Conservation (phyloP, 2,329 filamentous ascomycete genomes). For the Rhynchosporium secalis region DNA sequence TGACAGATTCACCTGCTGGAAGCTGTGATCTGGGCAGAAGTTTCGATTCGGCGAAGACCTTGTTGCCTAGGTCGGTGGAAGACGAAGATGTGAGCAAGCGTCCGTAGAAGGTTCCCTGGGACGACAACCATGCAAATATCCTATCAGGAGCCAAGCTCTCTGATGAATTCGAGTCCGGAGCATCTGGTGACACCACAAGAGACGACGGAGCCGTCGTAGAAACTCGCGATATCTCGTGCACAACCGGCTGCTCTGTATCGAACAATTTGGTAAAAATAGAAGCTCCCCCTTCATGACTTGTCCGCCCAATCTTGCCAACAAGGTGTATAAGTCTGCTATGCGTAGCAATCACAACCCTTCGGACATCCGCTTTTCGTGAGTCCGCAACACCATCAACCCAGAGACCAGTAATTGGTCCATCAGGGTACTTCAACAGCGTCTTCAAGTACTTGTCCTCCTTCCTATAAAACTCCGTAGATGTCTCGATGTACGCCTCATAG, state of each 20-base stretch:
- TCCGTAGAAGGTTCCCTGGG: conserved; percentile 87
- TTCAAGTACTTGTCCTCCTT: conserved; percentile 93
- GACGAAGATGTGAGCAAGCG: conserved; percentile 64
- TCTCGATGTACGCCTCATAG: conserved; percentile 94
- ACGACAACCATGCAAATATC: conserved; percentile 86
- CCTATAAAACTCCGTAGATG: conserved; percentile 89
- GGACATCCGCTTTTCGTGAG: conserved; percentile 61
- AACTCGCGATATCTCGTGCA: conserved; percentile 69
- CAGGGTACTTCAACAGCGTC: conserved; percentile 75
- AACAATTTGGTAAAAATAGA: conserved; percentile 88
- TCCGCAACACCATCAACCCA: conserved; percentile 74
- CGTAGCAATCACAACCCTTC: conserved; percentile 79
- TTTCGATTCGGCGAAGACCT: conserved; percentile 77
- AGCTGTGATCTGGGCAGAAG: conserved; percentile 74
- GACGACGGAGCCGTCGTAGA: conserved; percentile 61
- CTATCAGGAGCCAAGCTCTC: conserved; percentile 64
- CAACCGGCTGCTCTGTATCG: conserved; percentile 76
- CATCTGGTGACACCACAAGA: conserved; percentile 76
- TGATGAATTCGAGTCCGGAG: conserved; percentile 53
- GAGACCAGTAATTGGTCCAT: conserved; percentile 80
- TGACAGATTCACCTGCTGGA: conserved; percentile 63
- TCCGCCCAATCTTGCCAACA: conserved; percentile 71
- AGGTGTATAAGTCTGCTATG: conserved; percentile 78
- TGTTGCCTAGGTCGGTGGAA: conserved; percentile 66
- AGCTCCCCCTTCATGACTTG: conserved; percentile 73